Evolutionary conservation across 2,329 filamentous ascomycete species (phyloP).

Genomic region (Hypoxylon sp.): DNA sequence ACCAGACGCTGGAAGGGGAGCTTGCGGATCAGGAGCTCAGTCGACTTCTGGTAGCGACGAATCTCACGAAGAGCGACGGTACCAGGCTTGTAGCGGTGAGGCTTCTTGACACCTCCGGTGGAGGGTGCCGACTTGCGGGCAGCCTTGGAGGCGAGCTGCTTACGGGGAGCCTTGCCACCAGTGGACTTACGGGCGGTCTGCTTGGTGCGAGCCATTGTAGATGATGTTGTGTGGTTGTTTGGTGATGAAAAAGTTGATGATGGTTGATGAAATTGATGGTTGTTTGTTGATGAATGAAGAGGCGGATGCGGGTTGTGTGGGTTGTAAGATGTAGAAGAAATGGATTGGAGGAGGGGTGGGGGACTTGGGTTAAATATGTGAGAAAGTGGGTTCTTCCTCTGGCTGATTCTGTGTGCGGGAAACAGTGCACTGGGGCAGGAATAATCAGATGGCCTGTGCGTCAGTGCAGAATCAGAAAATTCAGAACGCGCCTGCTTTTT

Average conservation of each 20-base stretch:
- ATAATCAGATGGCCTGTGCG: conserved; percentile 45
- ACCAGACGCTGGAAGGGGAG: conserved; percentile 97
- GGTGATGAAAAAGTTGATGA: conserved; percentile 51
- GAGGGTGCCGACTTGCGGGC: conserved; percentile 98
- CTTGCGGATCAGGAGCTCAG: conserved; percentile 96
- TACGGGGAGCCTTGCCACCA: conserved; percentile 84
- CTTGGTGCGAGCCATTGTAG: conserved; percentile 75
- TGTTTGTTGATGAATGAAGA: conserved; percentile 49
- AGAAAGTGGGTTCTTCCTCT: conserved; percentile 38
- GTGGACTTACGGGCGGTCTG: conserved; percentile 82
- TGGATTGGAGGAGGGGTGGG: conserved; percentile 51
- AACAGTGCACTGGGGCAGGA: conserved; percentile 23
- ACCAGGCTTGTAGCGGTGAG: conserved; percentile 89
- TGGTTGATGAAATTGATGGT: conserved; percentile 49
- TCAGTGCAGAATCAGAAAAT: conserved; percentile 35
- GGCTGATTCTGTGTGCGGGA: conserved; percentile 53
- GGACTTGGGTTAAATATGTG: conserved; percentile 53
- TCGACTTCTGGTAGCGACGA: conserved; percentile 97
- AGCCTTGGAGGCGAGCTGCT: conserved; percentile 99
- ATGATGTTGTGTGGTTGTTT: conserved; percentile 53
- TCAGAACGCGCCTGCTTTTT: conserved; percentile 39
- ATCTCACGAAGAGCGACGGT: conserved; percentile 99
- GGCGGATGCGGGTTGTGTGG: conserved; percentile 47
- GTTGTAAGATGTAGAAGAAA: conserved; percentile 51
- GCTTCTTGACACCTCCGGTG: conserved; percentile 97